phyloP scores from a whole-genome alignment of 164 flowering plant species.

The Vitis riparia region DNA sequence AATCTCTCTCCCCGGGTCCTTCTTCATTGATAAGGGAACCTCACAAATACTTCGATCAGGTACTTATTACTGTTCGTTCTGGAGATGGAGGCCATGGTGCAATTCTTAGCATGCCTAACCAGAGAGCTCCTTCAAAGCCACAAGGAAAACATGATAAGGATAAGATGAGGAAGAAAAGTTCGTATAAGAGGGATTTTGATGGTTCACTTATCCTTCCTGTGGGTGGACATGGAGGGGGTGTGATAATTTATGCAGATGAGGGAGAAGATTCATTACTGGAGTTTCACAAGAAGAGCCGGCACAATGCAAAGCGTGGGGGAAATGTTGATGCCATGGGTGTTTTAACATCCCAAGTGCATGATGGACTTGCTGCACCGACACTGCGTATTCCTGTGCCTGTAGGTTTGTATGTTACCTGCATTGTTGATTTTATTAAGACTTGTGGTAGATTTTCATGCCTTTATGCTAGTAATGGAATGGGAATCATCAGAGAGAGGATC shows the following conservation, averaged over 20 bases:
- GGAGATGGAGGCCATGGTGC: slow-evolving; percentile 99
- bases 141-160: slow-evolving; percentile 45
- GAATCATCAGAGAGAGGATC: not conserved
- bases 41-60: slow-evolving; percentile 94
- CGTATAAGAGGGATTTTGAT: slow-evolving; percentile 73
- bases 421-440: not conserved
- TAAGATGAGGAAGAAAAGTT: slow-evolving; percentile 42
- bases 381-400: slow-evolving; percentile 91
- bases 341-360: slow-evolving; percentile 59
- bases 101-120: slow-evolving; percentile 61
- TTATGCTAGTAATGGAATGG: not conserved
- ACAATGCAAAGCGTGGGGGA: slow-evolving; percentile 94
- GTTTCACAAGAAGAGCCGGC: slow-evolving; percentile 60
- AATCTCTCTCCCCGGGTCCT: slow-evolving; percentile 36
- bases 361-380: slow-evolving; percentile 76
- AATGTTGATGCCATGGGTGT: slow-evolving; percentile 91
- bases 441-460: not conserved
- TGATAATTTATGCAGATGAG: slow-evolving; percentile 83
- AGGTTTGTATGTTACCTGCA: slow-evolving; percentile 50
- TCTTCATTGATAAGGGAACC: slow-evolving; percentile 57
- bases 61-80: slow-evolving; percentile 76
- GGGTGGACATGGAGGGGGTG: slow-evolving; percentile 97
- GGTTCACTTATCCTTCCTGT: slow-evolving; percentile 87
- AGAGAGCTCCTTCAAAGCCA: slow-evolving; percentile 40
- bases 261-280: slow-evolving; percentile 73